These are phyloP conservation scores for Tetradesmus obliquus DNA, from an alignment of 139 green algal genomes.

Conservation along the genomic window DNA sequence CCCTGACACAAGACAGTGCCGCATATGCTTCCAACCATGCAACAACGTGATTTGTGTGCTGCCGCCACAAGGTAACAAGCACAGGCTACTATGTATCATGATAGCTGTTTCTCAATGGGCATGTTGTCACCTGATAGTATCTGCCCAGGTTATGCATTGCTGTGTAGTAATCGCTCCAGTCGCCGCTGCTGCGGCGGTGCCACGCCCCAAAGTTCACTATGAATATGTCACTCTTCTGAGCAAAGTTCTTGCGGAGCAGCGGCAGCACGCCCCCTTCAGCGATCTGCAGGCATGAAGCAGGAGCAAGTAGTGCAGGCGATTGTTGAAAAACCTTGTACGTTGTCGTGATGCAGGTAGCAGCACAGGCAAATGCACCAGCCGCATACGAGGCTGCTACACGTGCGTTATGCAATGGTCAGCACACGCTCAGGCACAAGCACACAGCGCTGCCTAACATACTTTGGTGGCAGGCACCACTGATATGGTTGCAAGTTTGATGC, in stretches of 20 bases:
- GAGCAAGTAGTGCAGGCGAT: background rate
- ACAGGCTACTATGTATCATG: background rate
- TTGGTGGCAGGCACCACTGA: too few species aligned
- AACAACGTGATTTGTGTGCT: background rate
- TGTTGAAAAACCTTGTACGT: background rate
- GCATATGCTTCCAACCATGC: background rate
- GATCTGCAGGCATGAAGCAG: background rate
- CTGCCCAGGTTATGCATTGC: background rate
- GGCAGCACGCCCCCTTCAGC: background rate
- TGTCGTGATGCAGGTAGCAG: background rate
- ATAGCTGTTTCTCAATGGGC: background rate
- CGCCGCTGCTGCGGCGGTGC: background rate
- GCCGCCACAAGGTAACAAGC: background rate
- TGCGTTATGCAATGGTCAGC: background rate
- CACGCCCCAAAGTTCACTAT: conserved; percentile 9
- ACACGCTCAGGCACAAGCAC: too few species aligned
- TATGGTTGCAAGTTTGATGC: too few species aligned
- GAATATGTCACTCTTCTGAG: conserved; percentile 18
- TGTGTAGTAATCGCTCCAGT: background rate
- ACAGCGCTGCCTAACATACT: too few species aligned
- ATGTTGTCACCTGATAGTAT: background rate
- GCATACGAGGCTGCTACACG: background rate
- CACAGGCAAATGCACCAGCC: background rate
- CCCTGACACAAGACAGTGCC: background rate
- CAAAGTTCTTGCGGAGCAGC: conserved; percentile 20